phyloP scores from a whole-genome alignment of 805 yeast species.

The Tetrapisispora fleetii region DNA sequence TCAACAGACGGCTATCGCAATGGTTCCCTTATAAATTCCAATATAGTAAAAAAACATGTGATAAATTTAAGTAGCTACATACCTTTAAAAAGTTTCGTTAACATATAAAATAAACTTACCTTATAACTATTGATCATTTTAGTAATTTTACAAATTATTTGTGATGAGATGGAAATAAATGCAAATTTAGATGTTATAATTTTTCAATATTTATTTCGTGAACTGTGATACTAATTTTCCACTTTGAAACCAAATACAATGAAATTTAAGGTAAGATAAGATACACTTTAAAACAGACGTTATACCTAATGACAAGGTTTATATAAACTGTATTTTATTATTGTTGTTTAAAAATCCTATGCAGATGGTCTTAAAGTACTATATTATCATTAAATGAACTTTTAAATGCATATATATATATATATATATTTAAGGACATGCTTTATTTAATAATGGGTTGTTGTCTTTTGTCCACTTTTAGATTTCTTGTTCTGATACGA shows the following conservation, averaged over 20 bases:
- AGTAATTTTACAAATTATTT: not conserved
- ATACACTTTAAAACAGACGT: too few relatives aligned
- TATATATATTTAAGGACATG: not conserved
- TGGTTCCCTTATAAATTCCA: not conserved
- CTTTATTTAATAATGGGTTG: not conserved
- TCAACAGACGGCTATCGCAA: not conserved
- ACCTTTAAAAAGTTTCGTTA: not conserved
- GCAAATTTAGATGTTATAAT: not conserved
- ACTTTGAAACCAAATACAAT: too few relatives aligned
- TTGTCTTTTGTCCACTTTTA: conserved; percentile 35
- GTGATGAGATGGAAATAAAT: not conserved
- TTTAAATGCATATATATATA: too few relatives aligned
- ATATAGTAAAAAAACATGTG: not conserved
- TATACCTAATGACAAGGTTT: too few relatives aligned
- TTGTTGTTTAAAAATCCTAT: too few relatives aligned
- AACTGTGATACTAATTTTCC: too few relatives aligned
- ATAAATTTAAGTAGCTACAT: not conserved
- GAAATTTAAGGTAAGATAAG: too few relatives aligned
- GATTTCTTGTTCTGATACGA: conserved; percentile 48
- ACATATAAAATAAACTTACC: not conserved
- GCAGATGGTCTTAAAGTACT: too few relatives aligned
- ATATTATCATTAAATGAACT: not conserved
- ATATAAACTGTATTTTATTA: too few relatives aligned
- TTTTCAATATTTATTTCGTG: too few relatives aligned
- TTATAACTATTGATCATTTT: too few relatives aligned